Base-by-base conservation (phyloP, 108 stramenopile species). In the Schizochytrium sp. region DNA sequence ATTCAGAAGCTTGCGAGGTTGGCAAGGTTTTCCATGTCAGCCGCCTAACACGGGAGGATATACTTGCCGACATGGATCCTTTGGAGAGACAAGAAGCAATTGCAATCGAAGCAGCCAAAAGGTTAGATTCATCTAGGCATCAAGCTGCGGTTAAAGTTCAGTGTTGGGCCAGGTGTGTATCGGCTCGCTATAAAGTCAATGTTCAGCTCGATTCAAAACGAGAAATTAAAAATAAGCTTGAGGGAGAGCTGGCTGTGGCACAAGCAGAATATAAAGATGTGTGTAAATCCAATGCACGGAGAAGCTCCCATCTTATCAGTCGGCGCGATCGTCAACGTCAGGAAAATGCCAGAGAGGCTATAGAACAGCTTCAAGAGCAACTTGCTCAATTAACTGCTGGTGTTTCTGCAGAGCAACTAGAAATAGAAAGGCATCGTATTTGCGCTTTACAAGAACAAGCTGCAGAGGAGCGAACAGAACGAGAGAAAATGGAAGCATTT, bases 331-430 rank as follows among this genome's bases (percentile, higher is more conserved):
- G 53, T 10, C 28, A 55, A 38, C 47, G 47, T 40, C 50, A 40
- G 15, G 53, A 83, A 42, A 28, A 83, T 10, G 50, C 53, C 5
- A 5, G 55, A 53, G 15, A 13, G 5, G 5, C 50, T 8, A 53
- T 83, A 10, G 28, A 55, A 8, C 28, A 83, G 2, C n/a, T 83
- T 10, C 50, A 56, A 53, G 76, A 49, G 15, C 76, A 55, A 10
- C 76, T 83, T 5, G 5, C 53, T 40, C 50, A 83, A 40, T 53
- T 83, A 47, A 83, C 47, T 17, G 47, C 76, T 5, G 76, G 76
- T 10, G 76, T 83, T 7, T 83, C 76, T 5, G 47, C 53, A 5
- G 76, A 83, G 76, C 50, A 55, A 2, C 47, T 83, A n/a, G 76
- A 83, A 53, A 38, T 38, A 0, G 76, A 83, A 42, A 47, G 28